Percentiles rank a stretch among this genome's conserved stretches.
These are phyloP conservation scores for Oxytropis ochrocephala DNA, from an alignment of 306 rosid genomes.

Conservation along the genomic window DNA sequence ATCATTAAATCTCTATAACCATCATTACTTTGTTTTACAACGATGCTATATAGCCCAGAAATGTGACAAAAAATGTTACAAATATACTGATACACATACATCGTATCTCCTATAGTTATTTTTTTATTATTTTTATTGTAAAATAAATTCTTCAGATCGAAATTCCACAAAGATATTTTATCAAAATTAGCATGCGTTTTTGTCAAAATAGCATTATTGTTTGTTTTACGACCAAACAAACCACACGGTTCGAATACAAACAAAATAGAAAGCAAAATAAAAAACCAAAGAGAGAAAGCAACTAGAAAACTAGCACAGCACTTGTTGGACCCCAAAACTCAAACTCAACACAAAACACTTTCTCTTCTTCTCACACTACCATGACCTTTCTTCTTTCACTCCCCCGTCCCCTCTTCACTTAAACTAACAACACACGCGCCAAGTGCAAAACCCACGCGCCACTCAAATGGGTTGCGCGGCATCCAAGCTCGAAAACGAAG, in stretches of 20 bases:
- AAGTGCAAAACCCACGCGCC: neutral
- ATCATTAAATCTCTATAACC: too few relatives aligned
- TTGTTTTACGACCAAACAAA: neutral
- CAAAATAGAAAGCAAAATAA: neutral
- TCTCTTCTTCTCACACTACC: neutral
- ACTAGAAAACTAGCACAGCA: neutral
- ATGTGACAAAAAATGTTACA: too few relatives aligned
- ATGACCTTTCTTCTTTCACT: neutral
- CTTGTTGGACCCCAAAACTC: conserved; percentile 2
- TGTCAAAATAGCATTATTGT: too few relatives aligned
- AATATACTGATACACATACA: too few relatives aligned
- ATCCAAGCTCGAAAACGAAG: conserved; percentile 88
- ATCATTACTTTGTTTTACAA: neutral
- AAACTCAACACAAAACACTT: conserved; percentile 2
- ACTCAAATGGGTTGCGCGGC: conserved; percentile 77
- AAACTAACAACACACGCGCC: conserved; percentile 8
- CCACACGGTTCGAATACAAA: neutral
- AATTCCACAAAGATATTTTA: too few relatives aligned
- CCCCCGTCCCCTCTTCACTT: neutral
- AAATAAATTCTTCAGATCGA: too few relatives aligned
- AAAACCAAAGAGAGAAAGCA: neutral
- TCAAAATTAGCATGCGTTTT: too few relatives aligned
- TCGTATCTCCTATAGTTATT: too few relatives aligned
- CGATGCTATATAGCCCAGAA: too few relatives aligned
- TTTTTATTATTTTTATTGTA: too few relatives aligned